A percentile compares a stretch with the other conserved stretches of the same genome.
Conservation (phyloP, 2,329 filamentous ascomycete genomes). For the Leptodontidium sp. region DNA sequence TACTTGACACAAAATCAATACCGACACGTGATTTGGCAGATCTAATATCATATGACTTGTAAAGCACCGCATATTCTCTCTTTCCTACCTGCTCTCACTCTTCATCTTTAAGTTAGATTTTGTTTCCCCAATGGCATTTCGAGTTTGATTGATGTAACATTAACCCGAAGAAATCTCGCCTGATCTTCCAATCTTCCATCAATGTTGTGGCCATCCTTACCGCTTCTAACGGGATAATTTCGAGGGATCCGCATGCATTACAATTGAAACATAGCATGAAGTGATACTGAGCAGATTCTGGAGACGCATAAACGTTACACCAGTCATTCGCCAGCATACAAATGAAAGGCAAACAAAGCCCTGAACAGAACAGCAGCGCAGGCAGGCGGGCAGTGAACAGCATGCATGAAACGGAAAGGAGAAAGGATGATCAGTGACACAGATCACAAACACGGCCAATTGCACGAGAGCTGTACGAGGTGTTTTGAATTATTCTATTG, state of each 20-base stretch:
- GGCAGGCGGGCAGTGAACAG: background rate
- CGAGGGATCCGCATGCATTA: slow-evolving; percentile 26
- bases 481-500: slow-evolving; percentile 18
- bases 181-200: background rate
- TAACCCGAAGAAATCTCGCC: background rate
- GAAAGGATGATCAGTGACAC: slow-evolving; percentile 17
- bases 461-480: slow-evolving; percentile 18
- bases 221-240: slow-evolving; percentile 24
- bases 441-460: slow-evolving; percentile 27
- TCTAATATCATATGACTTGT: too few species aligned
- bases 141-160: background rate
- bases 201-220: background rate
- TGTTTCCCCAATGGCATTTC: background rate
- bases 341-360: slow-evolving; percentile 37
- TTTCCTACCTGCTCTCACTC: too few species aligned
- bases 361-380: slow-evolving; percentile 17
- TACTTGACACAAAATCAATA: too few species aligned
- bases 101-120: too few species aligned
- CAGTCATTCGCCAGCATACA: slow-evolving; percentile 15
- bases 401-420: slow-evolving; percentile 34
- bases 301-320: slow-evolving; percentile 34
- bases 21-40: too few species aligned
- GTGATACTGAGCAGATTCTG: slow-evolving; percentile 29
- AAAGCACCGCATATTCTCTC: too few species aligned
- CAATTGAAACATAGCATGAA: slow-evolving; percentile 38